phyloP scores from a whole-genome alignment of 2,329 filamentous ascomycete genomes.

The Incumbomyces lentus region DNA sequence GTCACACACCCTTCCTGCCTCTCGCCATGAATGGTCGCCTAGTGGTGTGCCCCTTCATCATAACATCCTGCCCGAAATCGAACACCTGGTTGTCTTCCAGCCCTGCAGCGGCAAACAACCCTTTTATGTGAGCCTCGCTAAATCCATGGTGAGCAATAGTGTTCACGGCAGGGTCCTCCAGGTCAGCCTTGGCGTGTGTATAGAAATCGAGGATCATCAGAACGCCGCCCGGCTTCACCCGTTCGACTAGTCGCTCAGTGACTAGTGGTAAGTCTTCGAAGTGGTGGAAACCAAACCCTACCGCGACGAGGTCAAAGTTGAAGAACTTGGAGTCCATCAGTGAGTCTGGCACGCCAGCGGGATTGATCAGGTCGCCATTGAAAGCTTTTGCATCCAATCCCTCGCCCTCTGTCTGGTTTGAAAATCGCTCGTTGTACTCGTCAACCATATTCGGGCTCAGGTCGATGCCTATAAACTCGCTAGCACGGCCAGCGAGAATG shows the following conservation, averaged over 20 bases:
- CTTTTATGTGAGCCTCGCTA: slow-evolving; percentile 45
- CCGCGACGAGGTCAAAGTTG: slow-evolving; percentile 57
- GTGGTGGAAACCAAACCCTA: slow-evolving; percentile 57
- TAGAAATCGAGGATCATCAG: slow-evolving; percentile 60
- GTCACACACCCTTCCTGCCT: slow-evolving; percentile 13
- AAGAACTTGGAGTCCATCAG: slow-evolving; percentile 54
- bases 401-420: slow-evolving; percentile 27
- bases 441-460: slow-evolving; percentile 60
- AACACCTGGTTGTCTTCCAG: slow-evolving; percentile 25
- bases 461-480: slow-evolving; percentile 57
- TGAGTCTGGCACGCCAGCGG: slow-evolving; percentile 32
- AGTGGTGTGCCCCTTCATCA: slow-evolving; percentile 9
- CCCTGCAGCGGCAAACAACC: slow-evolving; percentile 56
- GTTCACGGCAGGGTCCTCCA: slow-evolving; percentile 29
- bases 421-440: slow-evolving; percentile 53
- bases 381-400: slow-evolving; percentile 16
- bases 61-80: slow-evolving; percentile 13
- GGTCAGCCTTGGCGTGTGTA: slow-evolving; percentile 34
- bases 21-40: slow-evolving; percentile 18
- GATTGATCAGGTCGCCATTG: slow-evolving; percentile 46
- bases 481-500: slow-evolving; percentile 52
- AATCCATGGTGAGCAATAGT: slow-evolving; percentile 61
- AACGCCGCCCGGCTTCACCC: slow-evolving; percentile 56
- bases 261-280: slow-evolving; percentile 55
- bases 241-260: slow-evolving; percentile 47